These are phyloP conservation scores for Allium cepa DNA, from an alignment of 106 monocot species.

Conservation along the genomic window DNA sequence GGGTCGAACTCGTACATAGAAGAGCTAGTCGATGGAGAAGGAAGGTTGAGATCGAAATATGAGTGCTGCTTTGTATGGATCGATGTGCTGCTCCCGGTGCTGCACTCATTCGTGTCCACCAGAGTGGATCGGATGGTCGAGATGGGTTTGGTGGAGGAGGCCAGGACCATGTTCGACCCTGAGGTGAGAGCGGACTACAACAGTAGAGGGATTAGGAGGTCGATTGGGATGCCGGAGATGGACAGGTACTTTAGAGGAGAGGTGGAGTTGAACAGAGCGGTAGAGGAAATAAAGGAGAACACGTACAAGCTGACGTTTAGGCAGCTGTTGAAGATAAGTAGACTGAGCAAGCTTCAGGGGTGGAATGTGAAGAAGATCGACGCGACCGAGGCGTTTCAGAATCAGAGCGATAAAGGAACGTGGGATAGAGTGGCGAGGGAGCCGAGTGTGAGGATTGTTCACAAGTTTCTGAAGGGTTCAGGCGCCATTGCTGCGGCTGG, in stretches of 20 bases:
- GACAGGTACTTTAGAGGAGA: conserved; percentile 24
- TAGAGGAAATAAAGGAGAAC: conserved; percentile 42
- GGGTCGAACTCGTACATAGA: conserved; percentile 70
- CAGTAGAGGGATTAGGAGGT: conserved; percentile 5
- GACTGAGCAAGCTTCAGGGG: conserved; percentile 12
- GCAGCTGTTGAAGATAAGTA: conserved; percentile 40
- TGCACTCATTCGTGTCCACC: conserved; percentile 10
- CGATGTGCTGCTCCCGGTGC: conserved; percentile 22
- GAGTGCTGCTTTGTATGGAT: conserved; percentile 53
- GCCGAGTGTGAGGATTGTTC: conserved; percentile 13
- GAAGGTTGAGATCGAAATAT: conserved; percentile 25
- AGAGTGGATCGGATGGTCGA: conserved; percentile 35
- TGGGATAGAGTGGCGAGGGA: conserved; percentile 23
- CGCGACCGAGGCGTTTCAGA: conserved; percentile 29
- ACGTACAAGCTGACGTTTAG: conserved; percentile 24
- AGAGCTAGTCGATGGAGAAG: conserved; percentile 31
- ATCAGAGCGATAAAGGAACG: conserved; percentile 5
- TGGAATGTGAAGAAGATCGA: conserved; percentile 35
- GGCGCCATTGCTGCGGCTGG: background rate
- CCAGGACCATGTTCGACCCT: conserved; percentile 8
- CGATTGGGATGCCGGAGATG: conserved; percentile 33
- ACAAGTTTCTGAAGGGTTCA: conserved; percentile 9
- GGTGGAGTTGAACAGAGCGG: conserved; percentile 5
- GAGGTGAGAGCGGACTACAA: conserved; percentile 6
- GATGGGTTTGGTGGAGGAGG: conserved; percentile 33